Evolutionary conservation across 352 stramenopile species (phyloP).

Genomic region (Pythium sp.): DNA sequence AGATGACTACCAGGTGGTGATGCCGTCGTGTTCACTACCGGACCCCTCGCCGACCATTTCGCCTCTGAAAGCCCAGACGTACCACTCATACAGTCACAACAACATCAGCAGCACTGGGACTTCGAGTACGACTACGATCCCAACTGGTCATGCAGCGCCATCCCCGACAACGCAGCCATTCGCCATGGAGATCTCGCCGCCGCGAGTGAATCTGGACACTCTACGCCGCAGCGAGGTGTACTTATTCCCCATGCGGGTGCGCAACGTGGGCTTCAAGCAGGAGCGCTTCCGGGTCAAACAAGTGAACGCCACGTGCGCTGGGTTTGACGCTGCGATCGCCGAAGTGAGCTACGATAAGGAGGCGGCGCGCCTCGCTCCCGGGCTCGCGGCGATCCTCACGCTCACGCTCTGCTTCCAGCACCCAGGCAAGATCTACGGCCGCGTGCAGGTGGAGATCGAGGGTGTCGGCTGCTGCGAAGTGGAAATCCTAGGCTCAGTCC

Average conservation of each 20-base stretch:
- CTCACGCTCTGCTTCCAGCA: conserved; percentile 62
- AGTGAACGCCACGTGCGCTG: conserved; percentile 37
- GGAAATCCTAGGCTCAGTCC: conserved; percentile 46
- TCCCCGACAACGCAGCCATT: conserved; percentile 40
- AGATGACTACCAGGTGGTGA: not conserved
- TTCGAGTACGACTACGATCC: not conserved
- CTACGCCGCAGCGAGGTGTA: conserved; percentile 54
- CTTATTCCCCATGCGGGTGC: conserved; percentile 59
- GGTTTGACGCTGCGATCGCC: conserved; percentile 38
- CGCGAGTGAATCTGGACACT: conserved; percentile 33
- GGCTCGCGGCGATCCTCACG: conserved; percentile 58
- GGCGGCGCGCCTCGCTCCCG: conserved; percentile 46
- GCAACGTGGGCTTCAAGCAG: conserved; percentile 63
- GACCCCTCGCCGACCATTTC: not conserved
- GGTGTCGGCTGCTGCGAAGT: conserved; percentile 43
- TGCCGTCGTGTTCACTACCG: not conserved
- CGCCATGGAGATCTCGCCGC: conserved; percentile 59
- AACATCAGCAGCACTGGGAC: not conserved
- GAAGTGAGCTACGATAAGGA: conserved; percentile 62
- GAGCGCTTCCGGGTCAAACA: conserved; percentile 66
- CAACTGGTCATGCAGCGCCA: not conserved
- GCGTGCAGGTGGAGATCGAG: conserved; percentile 54
- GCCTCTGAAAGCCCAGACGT: not conserved
- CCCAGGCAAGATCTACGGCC: conserved; percentile 38
- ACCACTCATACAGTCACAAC: not conserved